Conservation (phyloP, 177 flowering plant genomes). For the Vitis hybrid region DNA sequence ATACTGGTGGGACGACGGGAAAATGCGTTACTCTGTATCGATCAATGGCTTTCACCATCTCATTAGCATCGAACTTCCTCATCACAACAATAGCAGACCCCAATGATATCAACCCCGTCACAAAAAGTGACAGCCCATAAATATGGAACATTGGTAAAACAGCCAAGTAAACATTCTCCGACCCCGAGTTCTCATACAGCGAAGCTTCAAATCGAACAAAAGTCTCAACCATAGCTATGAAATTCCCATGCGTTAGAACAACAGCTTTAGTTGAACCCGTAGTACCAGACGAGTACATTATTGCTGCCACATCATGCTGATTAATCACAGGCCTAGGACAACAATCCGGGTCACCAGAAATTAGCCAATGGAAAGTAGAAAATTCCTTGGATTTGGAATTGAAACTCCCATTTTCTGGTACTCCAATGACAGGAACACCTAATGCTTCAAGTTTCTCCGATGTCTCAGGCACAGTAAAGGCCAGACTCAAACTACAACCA, state of each 20-base stretch:
- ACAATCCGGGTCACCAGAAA: slow-evolving; percentile 22
- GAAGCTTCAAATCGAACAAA: slow-evolving; percentile 77
- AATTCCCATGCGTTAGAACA: slow-evolving; percentile 64
- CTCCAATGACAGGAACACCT: slow-evolving; percentile 40
- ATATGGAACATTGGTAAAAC: slow-evolving; percentile 78
- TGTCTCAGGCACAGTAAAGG: slow-evolving; percentile 31
- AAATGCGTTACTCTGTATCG: slow-evolving; percentile 63
- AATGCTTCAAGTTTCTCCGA: slow-evolving; percentile 20
- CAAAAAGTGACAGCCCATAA: slow-evolving; percentile 68
- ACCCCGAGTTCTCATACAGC: slow-evolving; percentile 37
- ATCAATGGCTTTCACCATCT: slow-evolving; percentile 50
- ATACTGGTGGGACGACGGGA: slow-evolving; percentile 69
- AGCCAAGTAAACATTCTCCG: slow-evolving; percentile 58
- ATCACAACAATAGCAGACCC: slow-evolving; percentile 67
- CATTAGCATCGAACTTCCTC: slow-evolving; percentile 55
- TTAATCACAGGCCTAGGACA: slow-evolving; percentile 35
- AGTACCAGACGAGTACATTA: slow-evolving; percentile 83
- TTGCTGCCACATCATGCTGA: slow-evolving; percentile 70
- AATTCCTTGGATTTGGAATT: slow-evolving; percentile 6
- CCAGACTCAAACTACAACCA: slow-evolving; percentile 34
- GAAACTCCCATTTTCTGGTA: slow-evolving; percentile 34
- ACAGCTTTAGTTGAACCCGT: slow-evolving; percentile 76
- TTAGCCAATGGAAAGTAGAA: slow-evolving; percentile 29
- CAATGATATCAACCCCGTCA: slow-evolving; percentile 56
- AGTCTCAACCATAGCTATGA: slow-evolving; percentile 60